Conservation (phyloP, 176 grass and related monocot genomes). For the Carex pumila region DNA sequence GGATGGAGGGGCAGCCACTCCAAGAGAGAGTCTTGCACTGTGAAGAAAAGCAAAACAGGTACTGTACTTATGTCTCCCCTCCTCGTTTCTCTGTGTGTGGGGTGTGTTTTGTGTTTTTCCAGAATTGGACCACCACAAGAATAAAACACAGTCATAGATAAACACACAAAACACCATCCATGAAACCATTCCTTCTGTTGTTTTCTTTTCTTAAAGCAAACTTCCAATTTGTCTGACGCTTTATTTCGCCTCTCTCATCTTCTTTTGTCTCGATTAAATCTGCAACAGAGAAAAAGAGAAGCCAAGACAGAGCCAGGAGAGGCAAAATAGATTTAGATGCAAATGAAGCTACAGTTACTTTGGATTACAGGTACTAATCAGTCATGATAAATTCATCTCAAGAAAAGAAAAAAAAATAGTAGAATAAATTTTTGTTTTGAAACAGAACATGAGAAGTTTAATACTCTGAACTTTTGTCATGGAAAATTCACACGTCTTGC, state of each 20-base stretch:
- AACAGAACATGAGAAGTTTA: background rate
- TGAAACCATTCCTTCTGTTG: background rate
- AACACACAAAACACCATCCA: background rate
- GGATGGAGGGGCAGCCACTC: constrained; percentile 85
- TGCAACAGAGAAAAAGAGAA: constrained; percentile 57
- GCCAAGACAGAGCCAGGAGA: constrained; percentile 41
- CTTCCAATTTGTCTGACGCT: constrained; percentile 9
- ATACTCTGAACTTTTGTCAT: background rate
- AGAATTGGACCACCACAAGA: constrained; percentile 15
- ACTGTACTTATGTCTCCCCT: constrained; percentile 22
- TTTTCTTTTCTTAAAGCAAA: constrained; percentile 16
- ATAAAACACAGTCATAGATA: background rate
- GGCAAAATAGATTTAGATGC: constrained; percentile 91
- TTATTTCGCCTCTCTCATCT: background rate
- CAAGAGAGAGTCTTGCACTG: constrained; percentile 57
- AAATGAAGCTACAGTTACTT: constrained; percentile 72
- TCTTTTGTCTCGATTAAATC: constrained; percentile 1
- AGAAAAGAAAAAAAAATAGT: background rate
- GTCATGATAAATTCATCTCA: background rate
- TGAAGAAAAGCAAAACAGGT: constrained; percentile 95
- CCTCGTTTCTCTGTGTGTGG: background rate
- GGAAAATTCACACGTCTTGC: background rate
- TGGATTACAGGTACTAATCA: constrained; percentile 58
- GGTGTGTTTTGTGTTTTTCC: background rate
- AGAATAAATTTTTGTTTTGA: background rate